Conservation (phyloP, 2,329 filamentous ascomycete species). For the Raffaelea ambrosiae region DNA sequence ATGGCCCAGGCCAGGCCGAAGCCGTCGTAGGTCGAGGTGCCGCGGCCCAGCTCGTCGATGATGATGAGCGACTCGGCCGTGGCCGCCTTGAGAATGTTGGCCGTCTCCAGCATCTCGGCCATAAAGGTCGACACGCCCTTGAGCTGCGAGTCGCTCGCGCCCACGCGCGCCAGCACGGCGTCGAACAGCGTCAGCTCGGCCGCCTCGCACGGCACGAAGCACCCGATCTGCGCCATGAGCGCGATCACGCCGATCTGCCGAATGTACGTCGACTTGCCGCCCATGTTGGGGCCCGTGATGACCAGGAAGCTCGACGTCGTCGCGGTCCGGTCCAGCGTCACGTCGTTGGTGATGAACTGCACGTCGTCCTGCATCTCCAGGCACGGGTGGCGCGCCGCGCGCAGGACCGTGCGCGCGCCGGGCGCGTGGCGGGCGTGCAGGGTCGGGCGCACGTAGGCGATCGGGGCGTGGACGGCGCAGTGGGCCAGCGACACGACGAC, state of each 20-base stretch:
- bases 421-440: slow-evolving; percentile 78
- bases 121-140: slow-evolving; percentile 99
- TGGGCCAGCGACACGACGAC: slow-evolving; percentile 93
- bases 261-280: slow-evolving; percentile 97
- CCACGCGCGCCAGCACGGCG: slow-evolving; percentile 90
- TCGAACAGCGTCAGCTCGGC: slow-evolving; percentile 95
- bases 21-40: slow-evolving; percentile 95
- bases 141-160: slow-evolving; percentile 90
- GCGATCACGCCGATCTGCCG: slow-evolving; percentile 95
- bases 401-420: slow-evolving; percentile 75
- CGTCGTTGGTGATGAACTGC: slow-evolving; percentile 97
- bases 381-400: slow-evolving; percentile 89
- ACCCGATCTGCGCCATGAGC: slow-evolving; percentile 93
- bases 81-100: slow-evolving; percentile 95
- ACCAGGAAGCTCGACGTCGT: slow-evolving; percentile 77
- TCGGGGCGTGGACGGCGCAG: slow-evolving; percentile 85
- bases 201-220: slow-evolving; percentile 85
- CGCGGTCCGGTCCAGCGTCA: slow-evolving; percentile 62
- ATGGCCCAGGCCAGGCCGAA: slow-evolving; percentile 99
- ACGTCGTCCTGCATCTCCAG: slow-evolving; percentile 99
- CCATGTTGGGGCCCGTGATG: slow-evolving; percentile 98
- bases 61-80: slow-evolving; percentile 95
- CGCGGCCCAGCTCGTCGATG: slow-evolving; percentile 93
- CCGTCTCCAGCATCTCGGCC: slow-evolving; percentile 98
- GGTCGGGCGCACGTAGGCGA: slow-evolving; percentile 81